phyloP scores from a whole-genome alignment of 208 protist genomes.

The Trypanosoma melophagium region DNA sequence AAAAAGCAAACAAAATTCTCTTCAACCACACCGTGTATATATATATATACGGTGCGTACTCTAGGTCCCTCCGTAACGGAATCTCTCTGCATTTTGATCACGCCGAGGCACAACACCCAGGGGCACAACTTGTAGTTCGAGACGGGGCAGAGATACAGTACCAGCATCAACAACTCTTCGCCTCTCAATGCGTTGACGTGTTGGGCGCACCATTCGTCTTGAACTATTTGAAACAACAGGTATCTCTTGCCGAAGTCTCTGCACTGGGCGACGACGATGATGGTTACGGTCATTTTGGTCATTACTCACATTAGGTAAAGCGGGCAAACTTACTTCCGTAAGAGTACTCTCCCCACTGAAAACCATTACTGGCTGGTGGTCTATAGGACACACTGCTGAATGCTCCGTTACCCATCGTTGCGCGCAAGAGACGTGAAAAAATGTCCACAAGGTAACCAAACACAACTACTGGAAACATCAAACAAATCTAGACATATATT shows the following conservation, averaged over 20 bases:
- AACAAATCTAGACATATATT: constrained; percentile 64
- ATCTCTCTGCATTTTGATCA: constrained; percentile 7
- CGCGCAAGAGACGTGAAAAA: constrained; percentile 66
- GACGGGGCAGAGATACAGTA: constrained; percentile 13
- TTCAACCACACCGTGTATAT: no score
- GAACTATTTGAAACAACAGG: neutral
- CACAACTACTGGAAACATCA: constrained; percentile 31
- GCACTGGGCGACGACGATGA: neutral
- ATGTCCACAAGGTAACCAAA: constrained; percentile 71
- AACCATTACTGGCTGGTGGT: constrained; percentile 36
- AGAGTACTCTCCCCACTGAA: neutral
- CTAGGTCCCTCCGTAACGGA: constrained; percentile 25
- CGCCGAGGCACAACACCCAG: constrained; percentile 9
- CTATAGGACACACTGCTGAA: constrained; percentile 64
- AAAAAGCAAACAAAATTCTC: no score
- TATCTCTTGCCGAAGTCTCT: neutral
- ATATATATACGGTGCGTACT: neutral
- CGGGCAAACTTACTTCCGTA: constrained; percentile 1
- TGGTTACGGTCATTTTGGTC: neutral
- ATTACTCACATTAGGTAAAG: neutral
- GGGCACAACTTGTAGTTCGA: constrained; percentile 24
- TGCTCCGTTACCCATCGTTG: constrained; percentile 66
- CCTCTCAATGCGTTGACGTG: constrained; percentile 11
- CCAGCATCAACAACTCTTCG: neutral
- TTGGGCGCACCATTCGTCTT: neutral